These are phyloP conservation scores for Dictyostelium citrinum DNA, from an alignment of 78 protist species.

Conservation along the genomic window DNA sequence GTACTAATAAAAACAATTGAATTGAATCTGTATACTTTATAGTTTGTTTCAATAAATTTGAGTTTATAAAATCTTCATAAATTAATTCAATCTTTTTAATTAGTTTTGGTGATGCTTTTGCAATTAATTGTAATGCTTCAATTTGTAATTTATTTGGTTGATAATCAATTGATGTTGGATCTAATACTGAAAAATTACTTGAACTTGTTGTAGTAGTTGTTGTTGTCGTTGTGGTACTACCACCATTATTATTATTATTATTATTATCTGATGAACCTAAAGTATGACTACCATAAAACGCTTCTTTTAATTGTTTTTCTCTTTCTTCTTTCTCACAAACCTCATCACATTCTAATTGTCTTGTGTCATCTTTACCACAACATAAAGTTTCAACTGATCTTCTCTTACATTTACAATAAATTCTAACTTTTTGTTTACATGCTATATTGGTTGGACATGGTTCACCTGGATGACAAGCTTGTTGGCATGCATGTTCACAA, in stretches of 20 bases:
- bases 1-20: slow-evolving; percentile 13
- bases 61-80: slow-evolving; percentile 33
- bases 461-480: slow-evolving; percentile 83
- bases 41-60: slow-evolving; percentile 39
- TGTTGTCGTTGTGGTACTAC: neutral
- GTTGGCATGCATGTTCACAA: slow-evolving; percentile 76
- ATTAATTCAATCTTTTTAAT: slow-evolving; percentile 31
- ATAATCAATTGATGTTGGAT: neutral
- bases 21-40: slow-evolving; percentile 5
- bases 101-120: slow-evolving; percentile 46
- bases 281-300: slow-evolving; percentile 2
- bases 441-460: slow-evolving; percentile 73
- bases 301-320: slow-evolving; percentile 59
- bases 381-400: slow-evolving; percentile 67
- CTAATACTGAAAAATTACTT: neutral
- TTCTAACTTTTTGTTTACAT: slow-evolving; percentile 53
- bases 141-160: neutral
- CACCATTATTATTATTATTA: neutral
- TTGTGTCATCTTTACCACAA: slow-evolving; percentile 25
- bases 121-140: slow-evolving; percentile 16
- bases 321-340: slow-evolving; percentile 66
- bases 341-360: slow-evolving; percentile 83
- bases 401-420: slow-evolving; percentile 75
- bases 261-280: neutral
- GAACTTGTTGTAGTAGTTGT: neutral